Evolutionary conservation across 345 rosid genomes (phyloP), one percentile per base, ranked within the genome.

Genomic region (Microthlaspi erraticum): DNA sequence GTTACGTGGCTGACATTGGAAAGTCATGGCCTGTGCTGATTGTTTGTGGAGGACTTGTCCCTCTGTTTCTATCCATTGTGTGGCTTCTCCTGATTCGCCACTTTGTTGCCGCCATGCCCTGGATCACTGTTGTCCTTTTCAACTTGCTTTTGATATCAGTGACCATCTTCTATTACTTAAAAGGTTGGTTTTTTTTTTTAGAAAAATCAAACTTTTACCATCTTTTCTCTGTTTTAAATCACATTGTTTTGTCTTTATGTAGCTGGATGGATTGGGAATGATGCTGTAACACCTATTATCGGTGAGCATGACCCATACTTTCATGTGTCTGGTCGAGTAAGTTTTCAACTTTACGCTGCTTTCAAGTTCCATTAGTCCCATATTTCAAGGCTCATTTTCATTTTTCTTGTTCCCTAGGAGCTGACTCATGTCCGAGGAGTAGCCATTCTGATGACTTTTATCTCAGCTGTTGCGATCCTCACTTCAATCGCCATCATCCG

Each of bases 201-300:
- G 41, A 17, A 44, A 34, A n/a, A n/a, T n/a, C n/a, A n/a, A n/a
- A n/a, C n/a, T n/a, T n/a, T n/a, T n/a, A n/a, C n/a, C n/a, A n/a
- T 16, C 16, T 76, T 17, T 60, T 63, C 37, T 64, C 14, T 64
- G 64, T 37, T 51, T 49, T 20, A 44, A 16, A 51, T 18, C 23
- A 51, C 7, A 9, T 33, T 51, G 32, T 43, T 29, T n/a, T 23
- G 10, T 71, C 45, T 36, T 59, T 0, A 2, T 66, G 44, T 79
- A 93, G 98, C 97, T 84, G 96, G 98, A 76, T 93, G 98, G 98
- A 84, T 93, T 20, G 96, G 97, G 61, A 83, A 89, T 59, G 92
- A 87, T 84, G 96, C 92, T 51, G 83, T 93, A 70, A 81, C 97
- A 34, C 96, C 98, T 20, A 82, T 93, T 73, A 91, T 89, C 33